These are phyloP conservation scores for Syncephalastrum contaminatum DNA, from an alignment of 371 early-diverging fungal genomes.

Conservation along the genomic window DNA sequence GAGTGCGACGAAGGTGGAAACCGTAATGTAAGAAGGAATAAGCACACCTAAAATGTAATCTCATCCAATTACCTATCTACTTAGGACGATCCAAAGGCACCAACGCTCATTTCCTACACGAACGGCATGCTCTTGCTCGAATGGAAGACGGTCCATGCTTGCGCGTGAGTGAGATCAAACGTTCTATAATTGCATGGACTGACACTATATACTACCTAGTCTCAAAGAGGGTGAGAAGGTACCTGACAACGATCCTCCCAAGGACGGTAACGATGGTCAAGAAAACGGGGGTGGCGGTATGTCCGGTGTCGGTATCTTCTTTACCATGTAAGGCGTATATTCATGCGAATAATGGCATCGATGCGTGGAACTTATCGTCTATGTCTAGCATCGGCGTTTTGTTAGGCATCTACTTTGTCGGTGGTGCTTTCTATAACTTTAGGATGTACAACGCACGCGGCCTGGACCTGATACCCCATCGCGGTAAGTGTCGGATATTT, in stretches of 20 bases:
- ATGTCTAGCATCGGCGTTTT: slow-evolving; percentile 40
- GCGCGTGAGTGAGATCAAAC: slow-evolving; percentile 31
- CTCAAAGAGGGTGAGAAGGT: not conserved
- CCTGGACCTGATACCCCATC: slow-evolving; percentile 57
- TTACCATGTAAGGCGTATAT: slow-evolving; percentile 45
- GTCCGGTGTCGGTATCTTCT: slow-evolving; percentile 53
- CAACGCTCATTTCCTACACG: slow-evolving; percentile 30
- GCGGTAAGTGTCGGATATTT: slow-evolving; percentile 35
- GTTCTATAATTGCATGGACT: no score
- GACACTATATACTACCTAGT: not conserved
- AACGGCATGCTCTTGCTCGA: slow-evolving; percentile 34
- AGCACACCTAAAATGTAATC: not conserved
- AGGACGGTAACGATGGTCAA: slow-evolving; percentile 18
- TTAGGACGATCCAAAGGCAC: slow-evolving; percentile 26
- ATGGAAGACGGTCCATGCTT: slow-evolving; percentile 50
- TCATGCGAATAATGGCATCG: not conserved
- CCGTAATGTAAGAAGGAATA: slow-evolving; percentile 9
- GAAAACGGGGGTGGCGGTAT: slow-evolving; percentile 22
- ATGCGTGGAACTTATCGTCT: not conserved
- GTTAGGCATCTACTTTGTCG: slow-evolving; percentile 51
- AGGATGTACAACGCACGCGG: slow-evolving; percentile 61
- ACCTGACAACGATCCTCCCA: slow-evolving; percentile 1
- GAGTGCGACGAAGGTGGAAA: slow-evolving; percentile 18
- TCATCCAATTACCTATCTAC: not conserved
- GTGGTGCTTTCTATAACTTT: slow-evolving; percentile 60